These are phyloP conservation scores for Cephaloascus albidus DNA, from an alignment of 805 yeast species.

Conservation along the genomic window DNA sequence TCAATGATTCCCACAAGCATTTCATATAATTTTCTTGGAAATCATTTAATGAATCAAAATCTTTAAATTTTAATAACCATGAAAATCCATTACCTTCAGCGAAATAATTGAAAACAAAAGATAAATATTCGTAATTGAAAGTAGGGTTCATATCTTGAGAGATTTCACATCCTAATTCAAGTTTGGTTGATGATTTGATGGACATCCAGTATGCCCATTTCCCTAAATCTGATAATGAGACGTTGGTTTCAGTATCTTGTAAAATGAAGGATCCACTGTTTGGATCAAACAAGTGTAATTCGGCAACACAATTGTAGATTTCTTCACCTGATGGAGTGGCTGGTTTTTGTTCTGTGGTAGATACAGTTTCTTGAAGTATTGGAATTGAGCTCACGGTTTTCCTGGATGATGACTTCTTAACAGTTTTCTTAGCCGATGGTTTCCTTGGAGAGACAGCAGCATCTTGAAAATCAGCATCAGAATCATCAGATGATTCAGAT, in stretches of 20 bases:
- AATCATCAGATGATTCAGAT: conserved; percentile 2
- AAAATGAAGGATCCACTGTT: conserved; percentile 34
- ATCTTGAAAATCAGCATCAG: conserved; percentile 9
- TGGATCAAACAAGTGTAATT: conserved; percentile 53
- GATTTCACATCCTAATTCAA: conserved; percentile 7
- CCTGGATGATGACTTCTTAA: background rate
- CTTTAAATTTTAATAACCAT: conserved; percentile 51
- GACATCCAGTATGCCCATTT: conserved; percentile 47
- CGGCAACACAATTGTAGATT: conserved; percentile 12
- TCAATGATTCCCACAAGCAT: conserved; percentile 53
- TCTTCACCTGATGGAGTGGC: background rate
- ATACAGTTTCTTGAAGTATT: too few relatives aligned
- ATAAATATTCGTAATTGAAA: conserved; percentile 44
- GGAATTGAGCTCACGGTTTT: too few relatives aligned
- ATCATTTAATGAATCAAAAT: conserved; percentile 24
- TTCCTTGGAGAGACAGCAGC: conserved; percentile 5
- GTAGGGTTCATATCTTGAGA: conserved; percentile 50
- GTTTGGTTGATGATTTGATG: conserved; percentile 13
- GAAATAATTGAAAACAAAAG: conserved; percentile 60
- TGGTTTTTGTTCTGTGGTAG: too few relatives aligned
- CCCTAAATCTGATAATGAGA: conserved; percentile 33
- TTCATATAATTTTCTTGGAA: conserved; percentile 47
- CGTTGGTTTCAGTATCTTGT: conserved; percentile 23
- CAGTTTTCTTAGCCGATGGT: background rate
- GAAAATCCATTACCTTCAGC: conserved; percentile 36